These are phyloP conservation scores for Polychaeton citri DNA, from an alignment of 2,329 filamentous ascomycete species.

Conservation along the genomic window DNA sequence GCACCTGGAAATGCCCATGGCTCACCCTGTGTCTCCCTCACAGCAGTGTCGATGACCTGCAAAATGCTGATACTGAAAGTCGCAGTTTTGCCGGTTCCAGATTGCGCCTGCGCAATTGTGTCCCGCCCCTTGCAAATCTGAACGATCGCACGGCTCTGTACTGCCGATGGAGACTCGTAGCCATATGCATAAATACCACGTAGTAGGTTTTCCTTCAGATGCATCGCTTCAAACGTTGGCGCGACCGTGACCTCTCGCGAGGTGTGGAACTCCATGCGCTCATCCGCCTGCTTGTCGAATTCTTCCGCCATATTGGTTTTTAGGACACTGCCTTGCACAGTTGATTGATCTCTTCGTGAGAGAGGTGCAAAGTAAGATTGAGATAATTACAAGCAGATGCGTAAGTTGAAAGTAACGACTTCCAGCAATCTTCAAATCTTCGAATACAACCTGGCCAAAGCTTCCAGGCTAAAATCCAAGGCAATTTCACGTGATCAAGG, in stretches of 20 bases:
- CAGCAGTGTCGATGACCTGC: constrained; percentile 88
- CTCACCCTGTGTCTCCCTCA: constrained; percentile 73
- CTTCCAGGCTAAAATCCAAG: too few species aligned
- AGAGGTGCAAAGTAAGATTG: too few species aligned
- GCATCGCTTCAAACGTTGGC: constrained; percentile 79
- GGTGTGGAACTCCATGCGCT: constrained; percentile 95
- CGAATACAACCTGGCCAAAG: too few species aligned
- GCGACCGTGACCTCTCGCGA: constrained; percentile 95
- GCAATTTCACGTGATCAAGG: too few species aligned
- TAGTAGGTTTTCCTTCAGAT: constrained; percentile 90
- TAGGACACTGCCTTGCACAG: too few species aligned
- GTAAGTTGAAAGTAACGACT: too few species aligned
- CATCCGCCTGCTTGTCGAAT: constrained; percentile 85
- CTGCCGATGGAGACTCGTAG: constrained; percentile 94
- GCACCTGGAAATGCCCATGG: neutral
- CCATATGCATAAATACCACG: constrained; percentile 97
- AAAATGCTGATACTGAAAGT: constrained; percentile 99
- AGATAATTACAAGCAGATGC: too few species aligned
- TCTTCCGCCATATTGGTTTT: constrained; percentile 75
- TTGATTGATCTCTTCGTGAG: too few species aligned
- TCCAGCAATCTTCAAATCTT: too few species aligned
- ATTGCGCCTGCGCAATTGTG: constrained; percentile 96
- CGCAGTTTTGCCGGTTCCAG: constrained; percentile 98
- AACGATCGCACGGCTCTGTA: constrained; percentile 95
- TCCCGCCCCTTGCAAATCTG: constrained; percentile 98